A percentile compares a stretch with the other conserved stretches of the same genome.
These are phyloP conservation scores for Davidsoniella virescens DNA, from an alignment of 2,329 filamentous ascomycete species.

Conservation along the genomic window DNA sequence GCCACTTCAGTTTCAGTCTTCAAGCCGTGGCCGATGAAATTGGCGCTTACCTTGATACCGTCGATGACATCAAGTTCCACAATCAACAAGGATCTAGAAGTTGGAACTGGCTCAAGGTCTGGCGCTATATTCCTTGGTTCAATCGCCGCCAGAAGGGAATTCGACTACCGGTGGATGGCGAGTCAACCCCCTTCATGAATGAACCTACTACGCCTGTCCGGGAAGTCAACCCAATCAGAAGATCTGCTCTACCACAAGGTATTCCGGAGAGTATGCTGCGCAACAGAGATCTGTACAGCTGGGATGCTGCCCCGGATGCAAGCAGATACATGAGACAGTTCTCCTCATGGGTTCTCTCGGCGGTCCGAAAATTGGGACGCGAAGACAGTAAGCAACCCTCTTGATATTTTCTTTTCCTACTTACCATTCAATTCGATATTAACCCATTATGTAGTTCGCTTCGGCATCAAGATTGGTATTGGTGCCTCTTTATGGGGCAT, in stretches of 20 bases:
- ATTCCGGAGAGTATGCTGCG: constrained; percentile 37
- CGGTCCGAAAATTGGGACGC: constrained; percentile 32
- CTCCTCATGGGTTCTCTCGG: constrained; percentile 30
- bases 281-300: constrained; percentile 37
- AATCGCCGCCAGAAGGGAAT: constrained; percentile 13
- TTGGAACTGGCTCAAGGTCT: constrained; percentile 81
- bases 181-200: constrained; percentile 9
- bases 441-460: constrained; percentile 32
- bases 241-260: constrained; percentile 32
- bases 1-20: constrained; percentile 86
- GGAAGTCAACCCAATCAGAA: constrained; percentile 12
- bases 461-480: constrained; percentile 83
- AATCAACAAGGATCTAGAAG: constrained; percentile 37
- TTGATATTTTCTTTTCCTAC: not conserved
- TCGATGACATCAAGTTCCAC: constrained; percentile 50
- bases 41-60: constrained; percentile 61
- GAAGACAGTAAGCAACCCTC: constrained; percentile 32
- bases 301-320: constrained; percentile 36
- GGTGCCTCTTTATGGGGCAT: constrained; percentile 80
- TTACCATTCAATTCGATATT: not conserved
- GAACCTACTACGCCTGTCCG: constrained; percentile 1
- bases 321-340: constrained; percentile 27
- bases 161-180: constrained; percentile 7
- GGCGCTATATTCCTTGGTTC: constrained; percentile 29
- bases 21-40: constrained; percentile 85